Conservation (phyloP, 2,329 filamentous ascomycete species). For the Phyllosticta citribraziliensis region DNA sequence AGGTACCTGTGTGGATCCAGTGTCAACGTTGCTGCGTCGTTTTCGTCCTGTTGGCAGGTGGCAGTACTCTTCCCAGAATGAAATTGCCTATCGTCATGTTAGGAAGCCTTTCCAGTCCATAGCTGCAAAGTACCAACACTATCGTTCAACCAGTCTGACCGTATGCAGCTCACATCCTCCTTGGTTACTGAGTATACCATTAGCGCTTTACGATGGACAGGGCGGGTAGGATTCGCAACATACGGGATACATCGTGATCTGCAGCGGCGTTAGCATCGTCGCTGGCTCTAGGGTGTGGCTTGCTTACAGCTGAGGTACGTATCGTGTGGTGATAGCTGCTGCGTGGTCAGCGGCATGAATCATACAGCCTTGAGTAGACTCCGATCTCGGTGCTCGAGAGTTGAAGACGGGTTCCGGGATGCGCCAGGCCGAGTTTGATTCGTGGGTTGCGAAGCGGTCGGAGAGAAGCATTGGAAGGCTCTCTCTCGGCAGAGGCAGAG, state of each 20-base stretch:
- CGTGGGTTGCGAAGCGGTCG: neutral
- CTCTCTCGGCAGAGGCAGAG: neutral
- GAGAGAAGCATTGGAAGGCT: neutral
- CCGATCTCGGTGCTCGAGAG: neutral
- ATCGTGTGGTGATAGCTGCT: conserved; percentile 52
- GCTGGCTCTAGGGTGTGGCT: neutral
- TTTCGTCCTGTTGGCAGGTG: conserved; percentile 2
- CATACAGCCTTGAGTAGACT: neutral
- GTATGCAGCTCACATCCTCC: conserved; percentile 81
- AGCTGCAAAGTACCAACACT: conserved; percentile 51
- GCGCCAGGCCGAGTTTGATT: neutral
- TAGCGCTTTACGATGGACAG: neutral
- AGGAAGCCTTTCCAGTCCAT: conserved; percentile 2
- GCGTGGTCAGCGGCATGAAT: neutral
- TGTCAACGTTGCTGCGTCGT: neutral
- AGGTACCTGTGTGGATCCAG: conserved; percentile 50
- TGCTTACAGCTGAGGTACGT: conserved; percentile 61
- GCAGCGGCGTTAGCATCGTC: conserved; percentile 16
- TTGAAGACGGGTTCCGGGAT: neutral
- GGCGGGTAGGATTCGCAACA: neutral
- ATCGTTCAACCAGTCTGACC: conserved; percentile 92
- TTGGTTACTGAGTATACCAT: conserved; percentile 57
- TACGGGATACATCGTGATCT: conserved; percentile 58
- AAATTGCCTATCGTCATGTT: conserved; percentile 58
- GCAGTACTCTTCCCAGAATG: conserved; percentile 90